Percentiles rank a stretch among this genome's conserved stretches.
Evolutionary conservation across 106 monocot species (phyloP).

Genomic region (Hemerocallis citrina): DNA sequence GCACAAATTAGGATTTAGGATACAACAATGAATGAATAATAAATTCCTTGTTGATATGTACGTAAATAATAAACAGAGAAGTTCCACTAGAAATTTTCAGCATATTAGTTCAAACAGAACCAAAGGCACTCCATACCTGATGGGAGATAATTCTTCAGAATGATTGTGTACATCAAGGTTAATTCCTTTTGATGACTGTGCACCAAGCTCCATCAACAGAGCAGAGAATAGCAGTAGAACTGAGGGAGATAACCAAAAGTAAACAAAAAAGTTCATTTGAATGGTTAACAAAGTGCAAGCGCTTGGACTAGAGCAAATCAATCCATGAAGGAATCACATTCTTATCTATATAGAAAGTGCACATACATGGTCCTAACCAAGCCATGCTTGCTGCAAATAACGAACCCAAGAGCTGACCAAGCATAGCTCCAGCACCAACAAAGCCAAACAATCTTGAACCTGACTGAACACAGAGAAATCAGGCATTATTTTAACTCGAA

Average conservation of each 20-base stretch:
- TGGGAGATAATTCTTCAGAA: slow-evolving; percentile 45
- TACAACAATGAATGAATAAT: no score
- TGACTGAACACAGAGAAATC: slow-evolving; percentile 61
- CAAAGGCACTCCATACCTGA: slow-evolving; percentile 32
- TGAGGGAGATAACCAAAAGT: slow-evolving; percentile 14
- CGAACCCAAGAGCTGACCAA: slow-evolving; percentile 93
- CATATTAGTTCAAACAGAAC: neutral
- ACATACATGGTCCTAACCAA: slow-evolving; percentile 93
- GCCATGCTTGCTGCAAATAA: slow-evolving; percentile 94
- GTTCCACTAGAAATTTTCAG: neutral
- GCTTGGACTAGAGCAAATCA: no score
- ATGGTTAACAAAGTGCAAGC: neutral
- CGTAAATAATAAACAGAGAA: neutral
- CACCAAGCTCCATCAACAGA: slow-evolving; percentile 89
- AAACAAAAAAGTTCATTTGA: neutral
- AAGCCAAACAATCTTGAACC: slow-evolving; percentile 99
- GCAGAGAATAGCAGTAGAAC: slow-evolving; percentile 85
- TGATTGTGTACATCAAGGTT: slow-evolving; percentile 26
- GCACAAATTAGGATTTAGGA: no score
- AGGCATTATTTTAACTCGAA: neutral
- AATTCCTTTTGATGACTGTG: slow-evolving; percentile 89
- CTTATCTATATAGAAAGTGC: neutral
- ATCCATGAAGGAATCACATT: neutral
- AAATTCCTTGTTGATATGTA: no score
- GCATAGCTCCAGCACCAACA: slow-evolving; percentile 94